Base-by-base conservation (phyloP, 306 rosid species). In the Glycine tomentella region DNA sequence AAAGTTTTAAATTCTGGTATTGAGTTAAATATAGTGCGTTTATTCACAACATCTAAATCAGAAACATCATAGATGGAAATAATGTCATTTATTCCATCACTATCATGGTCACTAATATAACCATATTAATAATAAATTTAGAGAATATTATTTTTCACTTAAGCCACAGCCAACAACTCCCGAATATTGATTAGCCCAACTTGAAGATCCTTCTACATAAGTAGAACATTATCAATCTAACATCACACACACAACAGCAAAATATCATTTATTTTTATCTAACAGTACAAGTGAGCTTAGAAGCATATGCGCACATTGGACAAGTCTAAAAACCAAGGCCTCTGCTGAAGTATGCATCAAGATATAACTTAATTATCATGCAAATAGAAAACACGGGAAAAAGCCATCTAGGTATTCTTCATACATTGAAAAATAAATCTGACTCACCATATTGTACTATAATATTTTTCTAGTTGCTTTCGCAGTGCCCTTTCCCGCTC, bases 401-500 rank as follows among this genome's bases (percentile, higher is more conserved):
- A 58, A 66, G 53, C n/a, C 69, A 50, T 10, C 13, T 14, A 76
- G 11, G 40, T 72, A 31, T 20, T 20, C 20, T 62, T 33, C 25
- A 66, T 56, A 46, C 9, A 53, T 34, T 20, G 56, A 85, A 86
- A 71, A 64, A 57, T 50, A 70, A 74, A 73, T 72, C 76, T 56
- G 81, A 82, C 94, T 90, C 81, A 92, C 99, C 99, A 86, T 82
- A 95, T 87, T 79, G 80, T 85, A 62, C 76, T 51, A 69, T 89
- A 84, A 64, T 79, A 85, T 68, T 85, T 90, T 84, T 85, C 89
- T 73, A 95, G 88, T 69, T 91, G 95, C 68, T 83, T 87, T 69
- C 16, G 78, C 65, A 95, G 85, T 40, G 84, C 93, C 82, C 86
- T 88, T 87, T 95, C 99, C 67, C 99, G 92, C 89, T 84, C 97